Percentiles rank a stretch among this genome's conserved stretches.
phyloP scores from a whole-genome alignment of 2,329 filamentous ascomycete genomes.

The Davidsoniella australis region DNA sequence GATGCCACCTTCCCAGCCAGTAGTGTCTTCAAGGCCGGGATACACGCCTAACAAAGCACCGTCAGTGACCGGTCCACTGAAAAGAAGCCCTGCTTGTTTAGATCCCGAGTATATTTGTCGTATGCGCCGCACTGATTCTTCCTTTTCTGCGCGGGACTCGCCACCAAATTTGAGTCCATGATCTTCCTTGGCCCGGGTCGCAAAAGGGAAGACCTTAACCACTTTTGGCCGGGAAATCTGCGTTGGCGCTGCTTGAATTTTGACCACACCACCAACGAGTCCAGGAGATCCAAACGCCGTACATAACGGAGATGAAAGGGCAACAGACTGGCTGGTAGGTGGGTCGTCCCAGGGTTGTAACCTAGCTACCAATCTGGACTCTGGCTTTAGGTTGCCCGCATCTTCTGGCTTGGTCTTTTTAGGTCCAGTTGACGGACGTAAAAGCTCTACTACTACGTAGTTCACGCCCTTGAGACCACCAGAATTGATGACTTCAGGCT shows the following conservation, averaged over 20 bases:
- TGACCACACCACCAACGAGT: slow-evolving; percentile 72
- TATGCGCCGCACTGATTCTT: slow-evolving; percentile 58
- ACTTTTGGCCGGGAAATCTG: slow-evolving; percentile 45
- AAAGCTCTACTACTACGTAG: slow-evolving; percentile 70
- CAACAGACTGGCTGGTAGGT: slow-evolving; percentile 63
- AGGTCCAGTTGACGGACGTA: slow-evolving; percentile 57
- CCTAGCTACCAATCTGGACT: slow-evolving; percentile 57
- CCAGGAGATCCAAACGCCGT: slow-evolving; percentile 52
- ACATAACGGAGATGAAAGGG: slow-evolving; percentile 64
- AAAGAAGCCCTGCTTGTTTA: slow-evolving; percentile 24
- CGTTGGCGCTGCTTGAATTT: slow-evolving; percentile 64
- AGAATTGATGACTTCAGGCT: slow-evolving; percentile 55
- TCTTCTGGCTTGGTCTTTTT: slow-evolving; percentile 54
- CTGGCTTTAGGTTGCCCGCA: slow-evolving; percentile 33
- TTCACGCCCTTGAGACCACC: slow-evolving; percentile 59
- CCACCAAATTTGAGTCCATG: slow-evolving; percentile 72
- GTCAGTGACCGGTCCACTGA: slow-evolving; percentile 77
- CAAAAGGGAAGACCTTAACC: slow-evolving; percentile 71
- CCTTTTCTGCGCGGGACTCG: slow-evolving; percentile 66
- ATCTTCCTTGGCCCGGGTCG: slow-evolving; percentile 35
- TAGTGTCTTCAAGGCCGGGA: slow-evolving; percentile 33
- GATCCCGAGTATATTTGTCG: slow-evolving; percentile 49
- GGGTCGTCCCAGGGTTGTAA: slow-evolving; percentile 70
- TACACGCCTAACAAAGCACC: slow-evolving; percentile 56
- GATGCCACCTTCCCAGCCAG: slow-evolving; percentile 69